Evolutionary conservation across 108 stramenopile genomes (phyloP).

Genomic region (Aurantiochytrium sp.): DNA sequence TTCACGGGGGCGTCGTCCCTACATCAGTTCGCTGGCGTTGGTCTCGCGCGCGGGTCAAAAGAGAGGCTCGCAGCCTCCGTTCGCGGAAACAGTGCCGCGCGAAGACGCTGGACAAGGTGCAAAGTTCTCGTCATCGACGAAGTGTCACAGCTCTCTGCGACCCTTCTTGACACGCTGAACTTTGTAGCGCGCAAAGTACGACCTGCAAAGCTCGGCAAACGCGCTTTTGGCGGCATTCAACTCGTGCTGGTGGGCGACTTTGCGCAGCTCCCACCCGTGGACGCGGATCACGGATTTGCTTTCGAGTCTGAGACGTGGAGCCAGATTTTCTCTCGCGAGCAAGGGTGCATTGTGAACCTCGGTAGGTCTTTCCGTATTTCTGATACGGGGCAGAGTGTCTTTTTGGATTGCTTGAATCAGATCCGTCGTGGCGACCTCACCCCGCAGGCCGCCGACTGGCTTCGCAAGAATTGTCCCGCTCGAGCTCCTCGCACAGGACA

Average conservation of each 20-base stretch:
- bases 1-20: background rate
- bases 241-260: background rate
- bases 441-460: background rate
- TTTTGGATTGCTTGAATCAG: background rate
- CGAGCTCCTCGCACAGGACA: background rate
- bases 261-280: background rate
- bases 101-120: background rate
- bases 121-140: background rate
- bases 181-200: background rate
- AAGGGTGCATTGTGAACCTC: background rate
- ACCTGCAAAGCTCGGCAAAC: background rate
- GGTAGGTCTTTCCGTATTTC: background rate
- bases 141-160: background rate
- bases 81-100: background rate
- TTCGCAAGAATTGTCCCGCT: background rate
- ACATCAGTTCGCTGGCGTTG: background rate
- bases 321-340: background rate
- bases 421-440: background rate
- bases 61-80: background rate
- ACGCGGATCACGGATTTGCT: background rate
- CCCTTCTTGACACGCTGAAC: background rate
- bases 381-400: background rate
- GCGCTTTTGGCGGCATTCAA: background rate
- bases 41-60: background rate
- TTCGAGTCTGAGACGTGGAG: background rate